Percentiles rank a stretch among this genome's conserved stretches.
Conservation (phyloP, 495 filamentous ascomycete genomes). For the Thermothielavioides terrestris region DNA sequence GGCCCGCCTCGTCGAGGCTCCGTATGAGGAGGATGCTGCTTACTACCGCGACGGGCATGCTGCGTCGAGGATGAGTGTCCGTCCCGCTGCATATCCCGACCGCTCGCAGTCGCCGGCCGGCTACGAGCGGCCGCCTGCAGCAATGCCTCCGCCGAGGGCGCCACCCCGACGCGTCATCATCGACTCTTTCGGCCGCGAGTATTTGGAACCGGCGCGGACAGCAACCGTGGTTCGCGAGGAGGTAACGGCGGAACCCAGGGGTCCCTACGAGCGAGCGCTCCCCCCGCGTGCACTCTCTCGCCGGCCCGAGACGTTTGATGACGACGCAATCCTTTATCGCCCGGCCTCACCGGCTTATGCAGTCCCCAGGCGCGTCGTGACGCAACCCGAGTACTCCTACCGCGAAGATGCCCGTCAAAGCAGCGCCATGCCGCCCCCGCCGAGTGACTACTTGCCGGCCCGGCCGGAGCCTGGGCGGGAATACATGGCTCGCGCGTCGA, state of each 20-base stretch:
- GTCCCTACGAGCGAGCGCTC: slow-evolving; percentile 35
- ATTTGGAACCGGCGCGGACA: slow-evolving; percentile 50
- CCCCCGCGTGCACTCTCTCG: slow-evolving; percentile 45
- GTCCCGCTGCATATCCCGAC: slow-evolving; percentile 43
- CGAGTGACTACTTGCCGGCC: slow-evolving; percentile 33
- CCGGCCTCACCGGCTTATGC: slow-evolving; percentile 31
- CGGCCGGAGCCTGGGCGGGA: slow-evolving; percentile 41
- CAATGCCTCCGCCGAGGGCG: slow-evolving; percentile 50
- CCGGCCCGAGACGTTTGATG: slow-evolving; percentile 39
- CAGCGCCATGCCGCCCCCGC: slow-evolving; percentile 26
- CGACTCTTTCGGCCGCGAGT: slow-evolving; percentile 64
- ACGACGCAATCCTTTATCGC: slow-evolving; percentile 39
- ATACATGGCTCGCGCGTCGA: slow-evolving; percentile 47
- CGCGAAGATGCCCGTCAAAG: slow-evolving; percentile 41
- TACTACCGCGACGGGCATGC: slow-evolving; percentile 48
- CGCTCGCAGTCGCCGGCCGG: slow-evolving; percentile 51
- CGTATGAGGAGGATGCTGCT: slow-evolving; percentile 35
- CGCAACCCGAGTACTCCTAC: slow-evolving; percentile 48
- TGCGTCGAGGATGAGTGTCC: slow-evolving; percentile 35
- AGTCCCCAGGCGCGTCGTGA: slow-evolving; percentile 41
- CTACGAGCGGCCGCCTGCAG: slow-evolving; percentile 39
- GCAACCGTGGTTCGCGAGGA: slow-evolving; percentile 35
- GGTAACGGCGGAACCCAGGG: slow-evolving; percentile 31
- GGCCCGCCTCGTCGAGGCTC: slow-evolving; percentile 46
- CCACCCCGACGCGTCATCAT: slow-evolving; percentile 53